Conservation (phyloP, 768 basidiomycete genomes). For the Trametes elegans region DNA sequence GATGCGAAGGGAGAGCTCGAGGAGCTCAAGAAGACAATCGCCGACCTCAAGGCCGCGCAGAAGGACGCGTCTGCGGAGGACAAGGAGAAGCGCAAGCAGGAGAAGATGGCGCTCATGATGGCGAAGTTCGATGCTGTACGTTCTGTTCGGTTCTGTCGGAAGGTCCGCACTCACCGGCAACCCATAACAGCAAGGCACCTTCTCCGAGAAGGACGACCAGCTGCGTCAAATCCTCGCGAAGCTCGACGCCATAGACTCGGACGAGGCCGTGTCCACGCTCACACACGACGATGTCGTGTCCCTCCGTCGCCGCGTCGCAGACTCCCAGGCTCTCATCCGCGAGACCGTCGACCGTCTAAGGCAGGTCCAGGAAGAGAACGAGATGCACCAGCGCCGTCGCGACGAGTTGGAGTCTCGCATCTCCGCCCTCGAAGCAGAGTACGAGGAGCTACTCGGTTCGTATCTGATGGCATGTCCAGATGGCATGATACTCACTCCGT, state of each 20-base stretch:
- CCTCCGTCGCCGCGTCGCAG: constrained; percentile 85
- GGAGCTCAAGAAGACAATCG: constrained; percentile 77
- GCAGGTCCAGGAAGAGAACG: constrained; percentile 90
- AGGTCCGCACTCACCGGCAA: background rate
- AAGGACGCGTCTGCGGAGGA: constrained; percentile 89
- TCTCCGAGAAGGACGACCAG: constrained; percentile 95
- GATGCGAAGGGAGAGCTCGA: constrained; percentile 88
- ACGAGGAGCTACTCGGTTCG: constrained; percentile 93
- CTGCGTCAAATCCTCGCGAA: constrained; percentile 81
- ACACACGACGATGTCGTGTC: constrained; percentile 75
- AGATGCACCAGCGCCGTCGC: constrained; percentile 73
- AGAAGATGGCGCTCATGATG: constrained; percentile 99
- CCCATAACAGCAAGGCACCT: constrained; percentile 71
- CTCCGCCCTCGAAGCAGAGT: constrained; percentile 82
- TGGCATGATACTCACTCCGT: background rate
- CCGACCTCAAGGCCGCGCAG: constrained; percentile 76
- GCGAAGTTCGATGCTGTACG: constrained; percentile 94
- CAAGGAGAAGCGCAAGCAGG: constrained; percentile 98
- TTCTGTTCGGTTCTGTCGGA: constrained; percentile 16
- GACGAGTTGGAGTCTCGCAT: constrained; percentile 88
- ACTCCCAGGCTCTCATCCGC: constrained; percentile 80
- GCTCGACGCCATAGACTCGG: constrained; percentile 76
- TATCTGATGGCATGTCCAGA: constrained; percentile 4
- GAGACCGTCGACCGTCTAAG: constrained; percentile 89
- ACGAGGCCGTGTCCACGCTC: constrained; percentile 50